Conservation (phyloP, 1,284 basidiomycete genomes). For the Phenoliferia sp. region DNA sequence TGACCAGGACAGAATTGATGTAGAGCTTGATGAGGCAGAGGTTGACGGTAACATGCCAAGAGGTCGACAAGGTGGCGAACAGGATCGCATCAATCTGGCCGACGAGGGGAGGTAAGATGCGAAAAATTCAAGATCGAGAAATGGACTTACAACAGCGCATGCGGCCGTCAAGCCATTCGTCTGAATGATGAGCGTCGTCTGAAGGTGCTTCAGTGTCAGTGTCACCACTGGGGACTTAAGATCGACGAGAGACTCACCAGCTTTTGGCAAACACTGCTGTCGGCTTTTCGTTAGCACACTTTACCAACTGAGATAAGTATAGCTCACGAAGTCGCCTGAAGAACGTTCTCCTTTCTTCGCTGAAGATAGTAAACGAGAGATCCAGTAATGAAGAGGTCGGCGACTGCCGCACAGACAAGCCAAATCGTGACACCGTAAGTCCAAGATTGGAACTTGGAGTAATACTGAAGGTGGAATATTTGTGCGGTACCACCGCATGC, state of each 20-base stretch:
- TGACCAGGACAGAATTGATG: slow-evolving; percentile 28
- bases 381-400: slow-evolving; percentile 22
- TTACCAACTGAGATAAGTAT: background rate
- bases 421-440: slow-evolving; percentile 8
- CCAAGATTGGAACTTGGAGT: slow-evolving; percentile 18
- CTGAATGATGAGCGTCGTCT: slow-evolving; percentile 17
- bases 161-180: slow-evolving; percentile 24
- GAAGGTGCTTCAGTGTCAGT: no score
- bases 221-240: no score
- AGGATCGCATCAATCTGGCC: background rate
- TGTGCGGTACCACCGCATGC: slow-evolving; percentile 10
- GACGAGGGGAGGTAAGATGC: background rate
- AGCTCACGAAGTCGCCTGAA: slow-evolving; percentile 16
- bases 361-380: slow-evolving; percentile 22
- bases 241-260: background rate
- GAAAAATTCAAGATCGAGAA: slow-evolving; percentile 4
- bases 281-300: no score
- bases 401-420: slow-evolving; percentile 10
- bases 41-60: slow-evolving; percentile 20
- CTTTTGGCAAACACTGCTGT: slow-evolving; percentile 12
- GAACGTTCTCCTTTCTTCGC: slow-evolving; percentile 15
- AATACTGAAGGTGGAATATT: slow-evolving; percentile 17
- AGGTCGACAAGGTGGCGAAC: background rate
- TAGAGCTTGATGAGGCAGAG: slow-evolving; percentile 27
- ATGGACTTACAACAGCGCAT: slow-evolving; percentile 16